Conservation (phyloP, 2,329 filamentous ascomycete genomes). For the Cordyceps farinosa region DNA sequence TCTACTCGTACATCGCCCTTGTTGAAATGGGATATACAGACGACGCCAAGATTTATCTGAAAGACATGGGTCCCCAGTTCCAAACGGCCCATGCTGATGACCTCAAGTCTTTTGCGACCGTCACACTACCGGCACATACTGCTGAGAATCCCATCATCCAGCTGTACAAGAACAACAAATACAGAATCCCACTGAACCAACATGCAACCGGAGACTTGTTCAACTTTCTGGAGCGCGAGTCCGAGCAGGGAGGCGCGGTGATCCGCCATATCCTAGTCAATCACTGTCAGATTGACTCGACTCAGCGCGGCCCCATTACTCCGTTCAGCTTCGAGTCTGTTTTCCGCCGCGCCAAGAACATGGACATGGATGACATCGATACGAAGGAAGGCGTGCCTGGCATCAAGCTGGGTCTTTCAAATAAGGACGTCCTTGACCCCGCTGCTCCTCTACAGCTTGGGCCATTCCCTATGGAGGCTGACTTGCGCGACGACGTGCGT, state of each 20-base stretch:
- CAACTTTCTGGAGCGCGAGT: conserved; percentile 84
- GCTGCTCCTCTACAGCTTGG: conserved; percentile 67
- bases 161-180: conserved; percentile 81
- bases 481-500: conserved; percentile 79
- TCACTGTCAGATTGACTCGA: conserved; percentile 56
- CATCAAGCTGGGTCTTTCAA: conserved; percentile 58
- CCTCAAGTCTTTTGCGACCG: conserved; percentile 66
- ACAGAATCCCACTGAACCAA: conserved; percentile 83
- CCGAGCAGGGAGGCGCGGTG: conserved; percentile 73
- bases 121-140: conserved; percentile 75
- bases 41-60: conserved; percentile 72
- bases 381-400: conserved; percentile 63
- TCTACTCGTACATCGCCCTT: conserved; percentile 86
- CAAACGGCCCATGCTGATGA: conserved; percentile 77
- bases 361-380: conserved; percentile 61
- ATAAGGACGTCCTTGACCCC: conserved; percentile 57
- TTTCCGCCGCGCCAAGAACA: conserved; percentile 53
- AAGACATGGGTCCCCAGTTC: conserved; percentile 64
- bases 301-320: conserved; percentile 59
- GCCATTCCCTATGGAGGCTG: conserved; percentile 75
- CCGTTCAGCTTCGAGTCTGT: conserved; percentile 62
- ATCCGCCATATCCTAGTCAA: conserved; percentile 69
- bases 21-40: conserved; percentile 66
- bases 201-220: conserved; percentile 79
- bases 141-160: conserved; percentile 72